Conservation (phyloP, 1,284 basidiomycete genomes). For the Pseudozyma pruni region DNA sequence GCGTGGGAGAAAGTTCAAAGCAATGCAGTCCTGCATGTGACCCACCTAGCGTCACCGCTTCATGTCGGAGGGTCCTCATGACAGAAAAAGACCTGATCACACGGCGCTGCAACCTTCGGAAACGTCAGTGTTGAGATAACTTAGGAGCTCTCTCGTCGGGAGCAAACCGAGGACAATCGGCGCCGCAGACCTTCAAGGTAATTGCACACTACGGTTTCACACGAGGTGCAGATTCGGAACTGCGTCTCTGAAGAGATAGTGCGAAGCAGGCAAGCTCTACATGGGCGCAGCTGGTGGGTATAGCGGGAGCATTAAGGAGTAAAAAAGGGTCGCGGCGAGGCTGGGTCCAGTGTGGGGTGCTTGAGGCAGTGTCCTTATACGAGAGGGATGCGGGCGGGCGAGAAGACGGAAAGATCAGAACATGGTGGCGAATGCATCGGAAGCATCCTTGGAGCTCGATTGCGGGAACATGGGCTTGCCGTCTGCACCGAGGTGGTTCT, state of each 20-base stretch:
- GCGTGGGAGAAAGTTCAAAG: too few species aligned
- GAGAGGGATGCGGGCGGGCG: not conserved
- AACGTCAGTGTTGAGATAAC: too few species aligned
- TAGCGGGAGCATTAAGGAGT: conserved; percentile 17
- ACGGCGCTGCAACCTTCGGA: too few species aligned
- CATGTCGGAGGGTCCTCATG: not conserved
- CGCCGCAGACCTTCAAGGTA: too few species aligned
- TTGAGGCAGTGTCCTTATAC: not conserved
- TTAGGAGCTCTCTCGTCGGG: too few species aligned
- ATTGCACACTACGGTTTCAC: too few species aligned
- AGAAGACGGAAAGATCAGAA: conserved; percentile 35
- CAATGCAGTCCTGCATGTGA: too few species aligned
- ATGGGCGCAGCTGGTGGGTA: conserved; percentile 22
- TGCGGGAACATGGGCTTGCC: conserved; percentile 26
- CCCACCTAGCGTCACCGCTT: too few species aligned
- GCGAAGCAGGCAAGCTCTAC: not conserved
- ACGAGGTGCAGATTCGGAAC: conserved; percentile 6
- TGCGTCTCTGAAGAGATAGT: conserved; percentile 6
- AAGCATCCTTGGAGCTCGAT: conserved; percentile 37
- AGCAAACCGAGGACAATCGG: not conserved
- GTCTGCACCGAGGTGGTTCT: conserved; percentile 58
- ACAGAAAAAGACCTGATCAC: not conserved
- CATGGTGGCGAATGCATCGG: conserved; percentile 59
- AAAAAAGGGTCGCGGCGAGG: not conserved
- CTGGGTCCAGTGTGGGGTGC: not conserved